These are phyloP conservation scores for Saprolegnia diclina DNA, from an alignment of 352 stramenopile genomes.

Conservation along the genomic window DNA sequence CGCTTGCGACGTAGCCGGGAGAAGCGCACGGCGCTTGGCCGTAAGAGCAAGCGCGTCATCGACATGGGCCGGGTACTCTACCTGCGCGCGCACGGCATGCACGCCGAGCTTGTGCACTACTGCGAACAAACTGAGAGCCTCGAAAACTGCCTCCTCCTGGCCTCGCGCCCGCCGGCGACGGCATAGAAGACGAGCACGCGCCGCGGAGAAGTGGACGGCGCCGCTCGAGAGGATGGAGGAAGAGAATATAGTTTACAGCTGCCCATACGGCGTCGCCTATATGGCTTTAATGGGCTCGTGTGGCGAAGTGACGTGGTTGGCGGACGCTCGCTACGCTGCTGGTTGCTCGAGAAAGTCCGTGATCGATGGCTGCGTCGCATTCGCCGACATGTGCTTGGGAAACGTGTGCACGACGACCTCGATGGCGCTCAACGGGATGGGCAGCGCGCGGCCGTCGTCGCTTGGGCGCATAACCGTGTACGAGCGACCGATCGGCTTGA, in stretches of 20 bases:
- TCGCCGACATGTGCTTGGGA: neutral
- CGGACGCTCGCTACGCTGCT: too few relatives aligned
- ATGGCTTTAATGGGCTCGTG: too few relatives aligned
- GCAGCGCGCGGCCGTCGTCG: neutral
- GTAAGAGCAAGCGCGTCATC: conserved; percentile 73
- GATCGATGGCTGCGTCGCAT: neutral
- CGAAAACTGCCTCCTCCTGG: conserved; percentile 75
- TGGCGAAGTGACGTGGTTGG: too few relatives aligned
- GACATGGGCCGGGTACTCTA: conserved; percentile 63
- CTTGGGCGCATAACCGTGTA: neutral
- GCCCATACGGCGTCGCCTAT: too few relatives aligned
- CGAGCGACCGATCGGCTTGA: neutral
- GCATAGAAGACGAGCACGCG: neutral
- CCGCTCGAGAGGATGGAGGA: too few relatives aligned
- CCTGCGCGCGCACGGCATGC: conserved; percentile 40
- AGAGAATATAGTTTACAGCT: too few relatives aligned
- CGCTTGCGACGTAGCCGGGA: conserved; percentile 42
- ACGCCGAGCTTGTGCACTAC: conserved; percentile 74
- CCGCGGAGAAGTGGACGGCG: too few relatives aligned
- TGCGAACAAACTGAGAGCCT: conserved; percentile 65
- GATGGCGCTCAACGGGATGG: neutral
- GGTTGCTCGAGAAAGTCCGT: neutral
- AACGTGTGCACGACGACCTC: neutral
- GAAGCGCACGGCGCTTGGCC: conserved; percentile 51
- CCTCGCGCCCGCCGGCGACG: conserved; percentile 33